Base-by-base conservation (phyloP, 345 rosid genomes). In the Durio zibethinus region DNA sequence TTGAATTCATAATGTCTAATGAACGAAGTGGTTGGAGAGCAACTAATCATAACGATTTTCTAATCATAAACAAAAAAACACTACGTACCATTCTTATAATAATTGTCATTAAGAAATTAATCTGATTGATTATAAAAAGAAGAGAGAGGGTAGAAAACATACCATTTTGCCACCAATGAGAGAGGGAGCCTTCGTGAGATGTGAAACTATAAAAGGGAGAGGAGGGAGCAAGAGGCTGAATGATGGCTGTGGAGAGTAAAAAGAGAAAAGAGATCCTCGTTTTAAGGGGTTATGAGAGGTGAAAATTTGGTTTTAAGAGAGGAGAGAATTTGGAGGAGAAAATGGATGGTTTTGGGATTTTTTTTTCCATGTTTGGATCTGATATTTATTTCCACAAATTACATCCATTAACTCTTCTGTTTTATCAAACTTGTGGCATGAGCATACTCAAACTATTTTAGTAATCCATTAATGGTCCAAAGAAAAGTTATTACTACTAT, bases 101-200 rank as follows among this genome's bases (percentile, higher is more conserved):
- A 20, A 20, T 57, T 25, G 62, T 57, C 33, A 10, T 57, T 10
- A 10, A 23, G 23, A 62, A 31, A 25, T 33, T 33, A 33, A 33
- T 57, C 36, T 27, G 65, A 60, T 27, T 36, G 18, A 50, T 50
- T 6, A 15, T 2, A 1, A 3, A 15, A 10, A 38, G 6, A 12
- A 23, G 33, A 1, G 31, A 2, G 20, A 25, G 62, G 14, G 15
- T 0, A 20, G 38, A 7, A 11, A 72, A 62, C 80, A 12, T 81
- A 83, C 86, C 88, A 83, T 83, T 61, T 83, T 85, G 84, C 80
- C 81, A 75, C 78, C 64, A 79, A 75, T 68, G 74, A 72, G 68
- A 40, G 79, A 66, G 63, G 36, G 70, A 54, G 64, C 31, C 14
- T 62, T 53, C 33, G 80, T 45, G 70, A 78, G 60, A 10, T 36